Base-by-base conservation (phyloP, 345 rosid species). In the Theobroma cacao region DNA sequence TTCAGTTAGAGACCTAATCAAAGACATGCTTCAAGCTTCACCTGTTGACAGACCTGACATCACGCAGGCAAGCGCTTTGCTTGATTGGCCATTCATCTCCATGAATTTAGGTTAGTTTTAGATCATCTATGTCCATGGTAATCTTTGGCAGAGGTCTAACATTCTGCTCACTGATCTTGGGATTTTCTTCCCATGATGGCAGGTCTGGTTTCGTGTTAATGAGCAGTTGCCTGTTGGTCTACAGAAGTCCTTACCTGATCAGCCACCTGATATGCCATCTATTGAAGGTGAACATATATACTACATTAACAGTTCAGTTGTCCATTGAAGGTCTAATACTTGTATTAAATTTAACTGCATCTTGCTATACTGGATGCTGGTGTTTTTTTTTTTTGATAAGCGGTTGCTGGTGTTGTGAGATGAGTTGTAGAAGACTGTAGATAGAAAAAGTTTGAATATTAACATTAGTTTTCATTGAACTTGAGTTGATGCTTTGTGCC, bases 191-290 rank as follows among this genome's bases (percentile, higher is more conserved):
- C 86, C 84, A 59, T 87, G 82, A 72, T 80, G 80, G 71, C 93
- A 94, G 99, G 88, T 96, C 33, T 96, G 99, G 99, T 94, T 96
- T 84, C 95, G 94, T 85, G 97, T 90, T 76, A 96, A 94, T 79
- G 97, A 92, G 87, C 93, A 87, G 86, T 84, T 94, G 75, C 98
- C 98, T 72, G 86, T 75, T 75, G 81, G 83, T 74, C 41, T 83
- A 79, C 99, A 91, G 88, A 96, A 96, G 86, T 91, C 97, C 45
- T 85, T 96, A 79, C 98, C 97, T 20, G 96, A 96, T 83, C 80
- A 69, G 70, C 92, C 91, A 70, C 97, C 97, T 79, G 97, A 91
- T 84, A 79, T 78, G 87, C 88, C 84, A 41, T 83, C 91, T 78
- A 13, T 85, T 79, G 94, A 89, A 70, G 97, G 96, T 92, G 74